phyloP scores from a whole-genome alignment of 768 basidiomycete genomes.

The Trametes villosa region DNA sequence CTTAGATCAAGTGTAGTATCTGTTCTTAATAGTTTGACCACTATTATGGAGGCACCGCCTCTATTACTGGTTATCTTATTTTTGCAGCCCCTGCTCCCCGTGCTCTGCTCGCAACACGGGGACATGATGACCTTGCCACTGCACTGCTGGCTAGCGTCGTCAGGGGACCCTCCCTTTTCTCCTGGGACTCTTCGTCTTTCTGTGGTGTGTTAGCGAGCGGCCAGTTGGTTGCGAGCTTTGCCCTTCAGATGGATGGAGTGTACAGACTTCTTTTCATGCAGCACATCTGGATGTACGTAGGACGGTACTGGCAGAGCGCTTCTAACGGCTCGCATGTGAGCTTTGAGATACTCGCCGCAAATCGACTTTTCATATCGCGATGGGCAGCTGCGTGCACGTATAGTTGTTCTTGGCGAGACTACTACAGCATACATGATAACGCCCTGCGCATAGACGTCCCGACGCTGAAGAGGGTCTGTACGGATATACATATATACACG shows the following conservation, averaged over 20 bases:
- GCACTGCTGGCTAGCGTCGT: conserved; percentile 36
- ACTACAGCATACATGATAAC: too few relatives aligned
- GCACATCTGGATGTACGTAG: too few relatives aligned
- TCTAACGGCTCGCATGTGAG: too few relatives aligned
- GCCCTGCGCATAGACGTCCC: too few relatives aligned
- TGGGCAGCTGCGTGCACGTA: too few relatives aligned
- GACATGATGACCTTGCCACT: conserved; percentile 34
- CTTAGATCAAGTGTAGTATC: conserved; percentile 81
- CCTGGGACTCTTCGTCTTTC: conserved; percentile 12
- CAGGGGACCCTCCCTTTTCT: conserved; percentile 27
- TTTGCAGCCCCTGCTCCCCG: conserved; percentile 32
- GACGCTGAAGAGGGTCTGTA: too few relatives aligned
- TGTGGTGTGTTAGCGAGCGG: conserved; percentile 9
- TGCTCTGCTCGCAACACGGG: conserved; percentile 34
- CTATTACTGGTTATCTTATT: conserved; percentile 38
- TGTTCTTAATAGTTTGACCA: conserved; percentile 61
- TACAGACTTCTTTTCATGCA: too few relatives aligned
- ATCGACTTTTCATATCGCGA: too few relatives aligned
- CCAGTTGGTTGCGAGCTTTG: conserved; percentile 19
- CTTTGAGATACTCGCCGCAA: too few relatives aligned
- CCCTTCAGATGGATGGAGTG: conserved; percentile 16
- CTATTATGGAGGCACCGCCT: conserved; percentile 41
- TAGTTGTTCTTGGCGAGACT: too few relatives aligned
- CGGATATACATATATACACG: too few relatives aligned
- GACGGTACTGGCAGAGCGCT: too few relatives aligned